A percentile compares a stretch with the other conserved stretches of the same genome.
Evolutionary conservation across 208 protist species (phyloP).

Genomic region (Acanthamoeba rhysodes): DNA sequence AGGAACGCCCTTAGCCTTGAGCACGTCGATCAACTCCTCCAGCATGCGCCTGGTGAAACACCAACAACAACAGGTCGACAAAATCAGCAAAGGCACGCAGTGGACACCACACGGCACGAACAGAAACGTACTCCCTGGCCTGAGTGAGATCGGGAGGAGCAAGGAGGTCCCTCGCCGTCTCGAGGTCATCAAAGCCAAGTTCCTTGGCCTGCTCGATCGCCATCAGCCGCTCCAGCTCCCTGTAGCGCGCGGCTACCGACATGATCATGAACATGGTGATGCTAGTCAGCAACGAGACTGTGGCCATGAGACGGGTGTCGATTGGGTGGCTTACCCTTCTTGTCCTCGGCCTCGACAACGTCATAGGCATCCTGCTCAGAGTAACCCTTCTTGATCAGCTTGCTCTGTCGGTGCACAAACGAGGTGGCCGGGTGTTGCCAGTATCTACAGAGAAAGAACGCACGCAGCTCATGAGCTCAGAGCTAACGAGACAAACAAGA

Average conservation of each 20-base stretch:
- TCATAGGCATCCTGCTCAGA: slow-evolving; percentile 21
- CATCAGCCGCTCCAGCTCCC: slow-evolving; percentile 22
- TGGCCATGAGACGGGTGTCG: too few species aligned
- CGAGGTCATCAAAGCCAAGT: slow-evolving; percentile 27
- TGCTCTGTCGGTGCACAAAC: slow-evolving; percentile 56
- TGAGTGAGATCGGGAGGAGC: neutral
- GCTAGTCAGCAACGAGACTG: too few species aligned
- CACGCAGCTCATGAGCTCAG: neutral
- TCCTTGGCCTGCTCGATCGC: slow-evolving; percentile 63
- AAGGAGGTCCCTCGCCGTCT: slow-evolving; percentile 19
- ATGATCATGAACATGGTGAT: too few species aligned
- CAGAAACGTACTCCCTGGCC: neutral
- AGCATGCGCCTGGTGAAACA: slow-evolving; percentile 7
- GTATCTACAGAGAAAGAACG: slow-evolving; percentile 13
- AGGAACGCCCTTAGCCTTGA: slow-evolving; percentile 33
- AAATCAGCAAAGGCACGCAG: neutral
- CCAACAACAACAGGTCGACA: too few species aligned
- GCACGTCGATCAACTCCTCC: slow-evolving; percentile 41
- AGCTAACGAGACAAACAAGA: neutral
- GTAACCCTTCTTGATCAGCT: slow-evolving; percentile 36
- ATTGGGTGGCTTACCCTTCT: neutral
- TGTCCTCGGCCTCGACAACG: neutral
- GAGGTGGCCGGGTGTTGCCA: slow-evolving; percentile 54
- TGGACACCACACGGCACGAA: neutral
- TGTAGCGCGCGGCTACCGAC: neutral